phyloP scores from a whole-genome alignment of 176 grass and related monocot species.

The Carex littledalei region DNA sequence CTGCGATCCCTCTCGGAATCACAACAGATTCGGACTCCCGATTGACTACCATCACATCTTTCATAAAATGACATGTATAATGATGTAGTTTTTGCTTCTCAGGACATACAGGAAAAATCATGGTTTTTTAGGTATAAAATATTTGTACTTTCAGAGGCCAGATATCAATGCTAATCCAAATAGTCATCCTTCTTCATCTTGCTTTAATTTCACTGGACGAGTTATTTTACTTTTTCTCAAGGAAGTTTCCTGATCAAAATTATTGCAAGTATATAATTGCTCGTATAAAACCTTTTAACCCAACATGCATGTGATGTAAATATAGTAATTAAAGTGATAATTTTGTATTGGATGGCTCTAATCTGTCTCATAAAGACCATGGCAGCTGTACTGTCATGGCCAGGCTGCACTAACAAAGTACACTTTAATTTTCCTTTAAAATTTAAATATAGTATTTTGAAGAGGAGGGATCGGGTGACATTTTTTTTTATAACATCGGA shows the following conservation, averaged over 20 bases:
- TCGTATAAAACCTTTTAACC: neutral
- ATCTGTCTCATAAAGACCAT: constrained; percentile 11
- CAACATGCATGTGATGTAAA: neutral
- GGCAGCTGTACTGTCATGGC: constrained; percentile 2
- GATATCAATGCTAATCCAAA: neutral
- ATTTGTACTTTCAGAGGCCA: too few relatives aligned
- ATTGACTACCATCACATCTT: too few relatives aligned
- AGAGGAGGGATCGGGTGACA: too few relatives aligned
- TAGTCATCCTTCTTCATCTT: neutral
- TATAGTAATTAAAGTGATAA: constrained; percentile 10
- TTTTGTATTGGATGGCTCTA: neutral
- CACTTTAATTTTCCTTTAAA: neutral
- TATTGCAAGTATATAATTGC: neutral
- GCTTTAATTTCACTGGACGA: neutral
- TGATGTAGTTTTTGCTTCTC: too few relatives aligned
- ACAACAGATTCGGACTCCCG: too few relatives aligned
- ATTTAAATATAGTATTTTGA: neutral
- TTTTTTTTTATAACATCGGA: too few relatives aligned
- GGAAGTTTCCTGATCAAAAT: neutral
- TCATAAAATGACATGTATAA: too few relatives aligned
- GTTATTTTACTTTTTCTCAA: neutral
- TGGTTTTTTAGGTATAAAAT: too few relatives aligned
- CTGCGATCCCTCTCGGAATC: too few relatives aligned
- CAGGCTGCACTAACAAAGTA: constrained; percentile 2
- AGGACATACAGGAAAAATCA: too few relatives aligned